These are phyloP conservation scores for Avena sativa DNA, from an alignment of 176 grass and related monocot genomes.

Conservation along the genomic window DNA sequence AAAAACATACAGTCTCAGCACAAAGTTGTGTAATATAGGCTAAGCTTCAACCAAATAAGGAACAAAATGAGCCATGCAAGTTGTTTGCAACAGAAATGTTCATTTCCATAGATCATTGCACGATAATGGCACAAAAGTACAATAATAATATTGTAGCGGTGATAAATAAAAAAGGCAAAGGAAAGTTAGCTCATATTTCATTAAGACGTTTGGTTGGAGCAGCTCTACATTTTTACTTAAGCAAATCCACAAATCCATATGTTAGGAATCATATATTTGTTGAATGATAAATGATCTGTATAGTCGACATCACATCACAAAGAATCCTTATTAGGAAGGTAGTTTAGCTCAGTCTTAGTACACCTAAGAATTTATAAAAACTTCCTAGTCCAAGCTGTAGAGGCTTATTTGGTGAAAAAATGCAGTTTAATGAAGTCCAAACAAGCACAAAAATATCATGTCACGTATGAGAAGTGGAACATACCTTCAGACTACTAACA, in stretches of 20 bases:
- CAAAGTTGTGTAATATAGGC: slow-evolving; percentile 7
- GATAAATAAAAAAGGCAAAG: neutral
- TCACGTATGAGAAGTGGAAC: slow-evolving; percentile 6
- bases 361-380: slow-evolving; percentile 2
- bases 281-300: neutral
- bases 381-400: neutral
- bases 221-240: neutral
- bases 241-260: neutral
- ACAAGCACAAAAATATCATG: neutral
- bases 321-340: slow-evolving; percentile 11
- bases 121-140: neutral
- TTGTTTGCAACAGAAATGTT: neutral
- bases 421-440: slow-evolving; percentile 31
- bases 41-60: neutral
- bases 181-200: neutral
- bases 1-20: slow-evolving; percentile 27
- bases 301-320: neutral
- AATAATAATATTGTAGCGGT: neutral
- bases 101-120: slow-evolving; percentile 11
- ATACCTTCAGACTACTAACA: slow-evolving; percentile 84
- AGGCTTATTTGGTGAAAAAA: slow-evolving; percentile 8
- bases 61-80: slow-evolving; percentile 9
- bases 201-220: neutral
- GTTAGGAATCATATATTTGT: neutral
- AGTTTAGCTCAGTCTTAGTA: slow-evolving; percentile 17